Base-by-base conservation (phyloP, 2,329 filamentous ascomycete species). In the Ceratocystis albifundus region DNA sequence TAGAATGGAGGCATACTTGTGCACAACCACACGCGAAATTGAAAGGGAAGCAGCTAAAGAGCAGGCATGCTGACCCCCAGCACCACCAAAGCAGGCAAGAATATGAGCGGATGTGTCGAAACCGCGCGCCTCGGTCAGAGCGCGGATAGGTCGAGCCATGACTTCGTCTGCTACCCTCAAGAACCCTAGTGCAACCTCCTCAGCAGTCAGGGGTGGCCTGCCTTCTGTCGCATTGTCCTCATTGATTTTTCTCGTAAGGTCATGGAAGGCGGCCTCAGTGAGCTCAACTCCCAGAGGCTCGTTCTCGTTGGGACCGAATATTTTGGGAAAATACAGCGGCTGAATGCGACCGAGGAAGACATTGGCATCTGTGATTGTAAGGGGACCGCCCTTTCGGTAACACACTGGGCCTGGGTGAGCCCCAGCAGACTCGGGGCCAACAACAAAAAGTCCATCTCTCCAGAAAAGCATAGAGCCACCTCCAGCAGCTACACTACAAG, bases 321-420 rank as follows among this genome's bases (percentile, higher is more conserved):
- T 96, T 74, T 92, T 93, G 0, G 92, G 92, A 72, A 96, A 96
- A 79, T 94, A 96, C 69, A 95, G 89, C 0, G 92, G 92, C 1
- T 96, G 76, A 3, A 97, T 78, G 48, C 92, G 83, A 0, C 92
- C 91, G 0, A 96, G 83, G 71, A 90, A 90, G 4, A 96, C 75
- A 71, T 96, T 96, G 1, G 92, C 92, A 73, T 96, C 92, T 0
- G 92, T 96, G n/a, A 96, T 91, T 0, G 92, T 94, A 3, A 92
- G 80, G 3, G 92, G 91, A 0, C 92, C 92, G 0, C 88, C 89
- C 75, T 96, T 96, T 41, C 91, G 83, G 75, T 96, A 96, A 71
- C 91, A 96, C 0, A 90, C 90, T 8, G 92, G 92, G 0, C 92
- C 92, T 0, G 92, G 92, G 71, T 96, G 90, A 1, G 92, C 91